phyloP scores from a whole-genome alignment of 176 grass and related monocot species.

The Triticum timopheevii region DNA sequence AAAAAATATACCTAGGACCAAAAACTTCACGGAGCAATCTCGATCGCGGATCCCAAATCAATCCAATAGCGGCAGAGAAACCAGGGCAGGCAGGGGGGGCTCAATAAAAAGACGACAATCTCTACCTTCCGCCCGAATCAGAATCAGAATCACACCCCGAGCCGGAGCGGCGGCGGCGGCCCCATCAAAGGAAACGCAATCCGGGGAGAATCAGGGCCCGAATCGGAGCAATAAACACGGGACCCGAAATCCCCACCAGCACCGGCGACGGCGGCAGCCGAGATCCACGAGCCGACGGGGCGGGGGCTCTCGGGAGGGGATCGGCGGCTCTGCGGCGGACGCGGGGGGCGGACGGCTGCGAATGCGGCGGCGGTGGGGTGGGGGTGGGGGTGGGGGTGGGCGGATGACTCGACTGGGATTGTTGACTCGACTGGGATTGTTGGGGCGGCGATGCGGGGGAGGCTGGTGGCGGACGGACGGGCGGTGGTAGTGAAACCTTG shows the following conservation, averaged over 20 bases:
- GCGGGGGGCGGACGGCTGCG: constrained; percentile 9
- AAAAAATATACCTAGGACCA: constrained; percentile 81
- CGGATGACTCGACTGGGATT: not conserved
- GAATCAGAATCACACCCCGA: not conserved
- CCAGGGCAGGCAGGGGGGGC: not conserved
- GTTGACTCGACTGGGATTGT: constrained; percentile 5
- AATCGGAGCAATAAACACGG: not conserved
- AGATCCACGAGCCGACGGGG: constrained; percentile 12
- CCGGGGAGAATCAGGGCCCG: not conserved
- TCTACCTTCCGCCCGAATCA: not conserved
- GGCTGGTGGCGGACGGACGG: not conserved
- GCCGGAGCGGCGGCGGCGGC: not conserved
- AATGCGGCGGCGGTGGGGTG: constrained; percentile 32
- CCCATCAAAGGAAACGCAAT: not conserved
- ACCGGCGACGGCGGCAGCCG: not conserved
- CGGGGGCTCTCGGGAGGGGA: not conserved
- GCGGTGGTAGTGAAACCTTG: constrained; percentile 10
- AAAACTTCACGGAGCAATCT: constrained; percentile 90
- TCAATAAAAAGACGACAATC: not conserved
- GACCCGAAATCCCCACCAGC: not conserved
- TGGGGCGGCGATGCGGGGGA: not conserved
- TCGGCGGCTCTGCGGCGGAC: constrained; percentile 3
- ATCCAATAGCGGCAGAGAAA: constrained; percentile 33
- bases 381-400: not conserved
- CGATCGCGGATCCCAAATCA: constrained; percentile 50